Evolutionary conservation across 306 rosid genomes (phyloP).

Genomic region (Mimosa pudica): DNA sequence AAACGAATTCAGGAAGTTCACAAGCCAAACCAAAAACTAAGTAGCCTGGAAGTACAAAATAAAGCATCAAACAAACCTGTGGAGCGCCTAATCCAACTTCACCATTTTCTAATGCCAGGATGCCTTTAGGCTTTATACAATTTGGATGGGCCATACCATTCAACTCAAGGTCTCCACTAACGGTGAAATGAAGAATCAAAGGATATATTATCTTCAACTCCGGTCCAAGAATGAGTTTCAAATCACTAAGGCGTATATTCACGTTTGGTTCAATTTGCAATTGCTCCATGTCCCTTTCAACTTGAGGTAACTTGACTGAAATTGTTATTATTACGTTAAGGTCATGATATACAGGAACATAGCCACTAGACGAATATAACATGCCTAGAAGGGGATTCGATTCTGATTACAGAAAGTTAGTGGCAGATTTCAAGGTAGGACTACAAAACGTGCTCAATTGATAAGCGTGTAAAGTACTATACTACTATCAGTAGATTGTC

Average conservation of each 20-base stretch:
- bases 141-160: constrained; percentile 84
- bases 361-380: constrained; percentile 9
- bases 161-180: constrained; percentile 90
- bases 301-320: constrained; percentile 55
- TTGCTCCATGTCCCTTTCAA: constrained; percentile 62
- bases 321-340: constrained; percentile 24
- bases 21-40: constrained; percentile 23
- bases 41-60: constrained; percentile 25
- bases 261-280: constrained; percentile 59
- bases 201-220: constrained; percentile 91
- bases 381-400: background rate
- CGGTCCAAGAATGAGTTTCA: constrained; percentile 91
- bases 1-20: constrained; percentile 28
- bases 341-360: constrained; percentile 22
- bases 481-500: constrained; percentile 22
- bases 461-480: constrained; percentile 31
- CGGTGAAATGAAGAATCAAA: constrained; percentile 75
- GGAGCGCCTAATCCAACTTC: constrained; percentile 95
- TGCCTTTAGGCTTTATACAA: constrained; percentile 77
- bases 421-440: background rate
- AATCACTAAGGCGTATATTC: constrained; percentile 72
- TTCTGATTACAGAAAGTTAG: background rate
- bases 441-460: background rate
- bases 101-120: constrained; percentile 80
- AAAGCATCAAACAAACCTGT: constrained; percentile 61